phyloP scores from a whole-genome alignment of 495 filamentous ascomycete genomes.

The Thozetella sp. region DNA sequence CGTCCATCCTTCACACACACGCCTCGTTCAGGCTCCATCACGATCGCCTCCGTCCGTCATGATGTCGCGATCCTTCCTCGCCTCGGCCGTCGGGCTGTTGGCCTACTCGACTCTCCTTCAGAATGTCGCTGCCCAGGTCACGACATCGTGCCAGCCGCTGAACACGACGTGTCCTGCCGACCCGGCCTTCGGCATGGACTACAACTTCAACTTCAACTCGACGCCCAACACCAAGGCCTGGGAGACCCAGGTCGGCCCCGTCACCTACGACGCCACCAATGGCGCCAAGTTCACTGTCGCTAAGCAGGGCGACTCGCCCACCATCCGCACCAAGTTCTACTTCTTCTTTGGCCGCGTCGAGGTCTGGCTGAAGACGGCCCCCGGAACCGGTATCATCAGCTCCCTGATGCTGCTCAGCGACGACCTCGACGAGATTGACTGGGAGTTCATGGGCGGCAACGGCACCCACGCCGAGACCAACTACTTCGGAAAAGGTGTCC shows the following conservation, averaged over 20 bases:
- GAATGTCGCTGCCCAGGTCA: slow-evolving; percentile 58
- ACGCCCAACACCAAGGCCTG: slow-evolving; percentile 58
- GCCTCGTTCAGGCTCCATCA: background rate
- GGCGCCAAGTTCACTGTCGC: slow-evolving; percentile 68
- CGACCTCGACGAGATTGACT: slow-evolving; percentile 88
- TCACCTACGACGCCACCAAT: slow-evolving; percentile 57
- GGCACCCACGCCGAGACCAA: slow-evolving; percentile 68
- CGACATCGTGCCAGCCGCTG: slow-evolving; percentile 67
- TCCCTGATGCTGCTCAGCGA: slow-evolving; percentile 84
- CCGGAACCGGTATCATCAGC: slow-evolving; percentile 77
- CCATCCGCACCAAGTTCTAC: slow-evolving; percentile 72
- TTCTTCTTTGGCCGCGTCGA: slow-evolving; percentile 78
- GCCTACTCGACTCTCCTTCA: slow-evolving; percentile 34
- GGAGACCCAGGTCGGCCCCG: slow-evolving; percentile 59
- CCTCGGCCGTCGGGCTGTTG: slow-evolving; percentile 41
- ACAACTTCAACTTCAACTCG: slow-evolving; percentile 67
- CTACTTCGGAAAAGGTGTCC: slow-evolving; percentile 82
- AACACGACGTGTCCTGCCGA: slow-evolving; percentile 65
- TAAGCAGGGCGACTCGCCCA: slow-evolving; percentile 73
- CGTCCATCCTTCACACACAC: background rate
- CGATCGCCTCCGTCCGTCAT: slow-evolving; percentile 21
- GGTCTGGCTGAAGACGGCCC: slow-evolving; percentile 71
- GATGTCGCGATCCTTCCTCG: slow-evolving; percentile 24
- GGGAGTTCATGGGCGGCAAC: slow-evolving; percentile 80
- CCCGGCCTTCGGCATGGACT: slow-evolving; percentile 59